phyloP scores from a whole-genome alignment of 345 rosid genomes.

The Dimocarpus longan region DNA sequence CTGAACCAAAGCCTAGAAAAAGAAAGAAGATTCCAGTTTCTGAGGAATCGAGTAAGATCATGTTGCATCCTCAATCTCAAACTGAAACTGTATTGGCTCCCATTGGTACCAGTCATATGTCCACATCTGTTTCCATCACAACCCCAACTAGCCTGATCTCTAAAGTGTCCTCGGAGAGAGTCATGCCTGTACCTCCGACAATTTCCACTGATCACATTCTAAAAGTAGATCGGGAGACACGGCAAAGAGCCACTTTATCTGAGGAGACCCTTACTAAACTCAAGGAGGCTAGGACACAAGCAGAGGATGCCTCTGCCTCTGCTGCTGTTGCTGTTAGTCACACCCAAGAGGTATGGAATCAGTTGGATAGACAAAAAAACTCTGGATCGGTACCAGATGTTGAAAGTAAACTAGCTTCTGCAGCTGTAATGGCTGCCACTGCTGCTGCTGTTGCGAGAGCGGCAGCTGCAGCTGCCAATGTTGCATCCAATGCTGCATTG shows the following conservation, averaged over 20 bases:
- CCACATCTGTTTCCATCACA: constrained; percentile 44
- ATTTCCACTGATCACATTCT: constrained; percentile 41
- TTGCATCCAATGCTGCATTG: constrained; percentile 91
- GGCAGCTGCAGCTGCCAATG: constrained; percentile 96
- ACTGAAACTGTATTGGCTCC: constrained; percentile 41
- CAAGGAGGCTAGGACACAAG: constrained; percentile 70
- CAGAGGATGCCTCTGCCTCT: constrained; percentile 80
- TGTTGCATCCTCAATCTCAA: constrained; percentile 49
- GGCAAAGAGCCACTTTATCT: constrained; percentile 49
- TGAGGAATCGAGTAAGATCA: constrained; percentile 46
- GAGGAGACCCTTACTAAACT: constrained; percentile 65
- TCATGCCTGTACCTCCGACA: constrained; percentile 44
- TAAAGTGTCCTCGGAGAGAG: constrained; percentile 43
- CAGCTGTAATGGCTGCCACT: constrained; percentile 81
- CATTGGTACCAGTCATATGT: constrained; percentile 35
- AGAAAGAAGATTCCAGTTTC: constrained; percentile 67
- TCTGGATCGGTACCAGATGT: constrained; percentile 56
- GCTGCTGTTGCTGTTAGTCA: constrained; percentile 80
- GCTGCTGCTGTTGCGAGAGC: constrained; percentile 98
- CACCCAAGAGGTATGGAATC: constrained; percentile 73
- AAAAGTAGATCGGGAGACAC: constrained; percentile 39
- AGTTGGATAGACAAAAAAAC: constrained; percentile 59
- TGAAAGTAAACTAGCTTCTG: constrained; percentile 76
- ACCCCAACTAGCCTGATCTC: constrained; percentile 43
- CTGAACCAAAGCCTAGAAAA: constrained; percentile 68